phyloP scores from a whole-genome alignment of 352 stramenopile species.

The Globisporangium cylindrosporum region DNA sequence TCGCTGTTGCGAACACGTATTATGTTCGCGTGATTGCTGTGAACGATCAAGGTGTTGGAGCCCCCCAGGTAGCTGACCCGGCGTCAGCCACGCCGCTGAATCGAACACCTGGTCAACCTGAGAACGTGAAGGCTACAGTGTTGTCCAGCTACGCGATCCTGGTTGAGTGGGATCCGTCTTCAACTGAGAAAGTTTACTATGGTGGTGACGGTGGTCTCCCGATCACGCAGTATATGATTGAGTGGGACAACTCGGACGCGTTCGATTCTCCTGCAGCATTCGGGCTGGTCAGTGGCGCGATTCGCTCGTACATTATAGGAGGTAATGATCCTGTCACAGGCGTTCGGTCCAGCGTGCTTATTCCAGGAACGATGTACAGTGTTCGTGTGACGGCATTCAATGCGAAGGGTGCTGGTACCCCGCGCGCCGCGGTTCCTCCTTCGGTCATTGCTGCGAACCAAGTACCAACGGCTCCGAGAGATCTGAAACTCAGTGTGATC shows the following conservation, averaged over 20 bases:
- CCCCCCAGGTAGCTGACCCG: slow-evolving; percentile 39
- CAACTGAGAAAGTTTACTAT: slow-evolving; percentile 80
- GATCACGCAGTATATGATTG: slow-evolving; percentile 95
- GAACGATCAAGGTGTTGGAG: slow-evolving; percentile 88
- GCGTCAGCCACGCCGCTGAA: slow-evolving; percentile 54
- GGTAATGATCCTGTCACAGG: slow-evolving; percentile 93
- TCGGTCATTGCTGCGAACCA: slow-evolving; percentile 57
- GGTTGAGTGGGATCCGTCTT: slow-evolving; percentile 88
- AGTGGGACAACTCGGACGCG: slow-evolving; percentile 89
- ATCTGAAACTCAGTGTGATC: slow-evolving; percentile 50
- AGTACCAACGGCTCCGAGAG: slow-evolving; percentile 51
- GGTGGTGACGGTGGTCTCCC: slow-evolving; percentile 89
- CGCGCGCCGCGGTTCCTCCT: slow-evolving; percentile 36
- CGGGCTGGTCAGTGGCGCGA: slow-evolving; percentile 45
- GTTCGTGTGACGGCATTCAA: slow-evolving; percentile 83
- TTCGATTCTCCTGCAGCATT: slow-evolving; percentile 90
- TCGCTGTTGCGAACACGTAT: slow-evolving; percentile 55
- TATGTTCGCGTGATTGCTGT: slow-evolving; percentile 91
- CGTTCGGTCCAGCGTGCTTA: slow-evolving; percentile 78
- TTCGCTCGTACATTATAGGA: slow-evolving; percentile 86
- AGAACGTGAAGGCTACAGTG: slow-evolving; percentile 60
- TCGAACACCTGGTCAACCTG: slow-evolving; percentile 68
- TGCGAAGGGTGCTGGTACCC: slow-evolving; percentile 56
- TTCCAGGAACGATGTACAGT: slow-evolving; percentile 72
- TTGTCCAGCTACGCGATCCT: slow-evolving; percentile 91